Percentiles rank a stretch among this genome's conserved stretches.
These are phyloP conservation scores for Boletus subcaerulescens DNA, from an alignment of 768 basidiomycete species.

Conservation along the genomic window DNA sequence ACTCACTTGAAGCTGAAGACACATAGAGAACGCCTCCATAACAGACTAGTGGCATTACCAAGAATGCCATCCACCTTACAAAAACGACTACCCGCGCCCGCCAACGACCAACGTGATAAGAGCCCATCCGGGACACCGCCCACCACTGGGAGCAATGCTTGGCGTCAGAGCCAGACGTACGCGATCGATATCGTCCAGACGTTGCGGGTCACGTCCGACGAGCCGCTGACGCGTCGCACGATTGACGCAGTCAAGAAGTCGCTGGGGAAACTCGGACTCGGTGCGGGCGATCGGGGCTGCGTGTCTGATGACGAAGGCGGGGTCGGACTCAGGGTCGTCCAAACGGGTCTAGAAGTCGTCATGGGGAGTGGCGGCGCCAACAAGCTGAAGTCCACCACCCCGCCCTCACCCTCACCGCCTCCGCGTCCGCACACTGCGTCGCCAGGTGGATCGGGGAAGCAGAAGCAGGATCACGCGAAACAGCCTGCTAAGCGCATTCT, in stretches of 20 bases:
- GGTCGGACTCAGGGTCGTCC: slow-evolving; percentile 25
- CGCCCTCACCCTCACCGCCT: not conserved
- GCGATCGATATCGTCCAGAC: slow-evolving; percentile 32
- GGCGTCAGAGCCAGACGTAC: slow-evolving; percentile 16
- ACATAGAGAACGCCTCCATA: not conserved
- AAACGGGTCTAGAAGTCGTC: slow-evolving; percentile 26
- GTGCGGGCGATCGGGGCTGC: slow-evolving; percentile 27
- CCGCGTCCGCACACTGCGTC: slow-evolving; percentile 24
- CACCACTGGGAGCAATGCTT: not conserved
- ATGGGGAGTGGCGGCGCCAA: slow-evolving; percentile 1
- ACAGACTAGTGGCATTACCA: not conserved
- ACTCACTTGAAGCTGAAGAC: not conserved
- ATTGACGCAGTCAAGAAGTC: slow-evolving; percentile 32
- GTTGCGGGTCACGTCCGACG: slow-evolving; percentile 27
- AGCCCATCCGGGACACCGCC: not conserved
- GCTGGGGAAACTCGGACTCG: slow-evolving; percentile 21
- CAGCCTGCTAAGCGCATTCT: slow-evolving; percentile 26
- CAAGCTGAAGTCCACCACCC: slow-evolving; percentile 1
- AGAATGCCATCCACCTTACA: slow-evolving; percentile 21
- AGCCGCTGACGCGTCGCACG: slow-evolving; percentile 24
- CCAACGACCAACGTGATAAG: slow-evolving; percentile 10
- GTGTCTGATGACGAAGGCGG: slow-evolving; percentile 28
- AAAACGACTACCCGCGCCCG: slow-evolving; percentile 14
- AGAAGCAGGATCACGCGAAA: slow-evolving; percentile 4
- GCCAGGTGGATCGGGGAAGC: slow-evolving; percentile 12